Conservation (phyloP, 1,139 yeast genomes). For the Nakaseomyces glabratus region DNA sequence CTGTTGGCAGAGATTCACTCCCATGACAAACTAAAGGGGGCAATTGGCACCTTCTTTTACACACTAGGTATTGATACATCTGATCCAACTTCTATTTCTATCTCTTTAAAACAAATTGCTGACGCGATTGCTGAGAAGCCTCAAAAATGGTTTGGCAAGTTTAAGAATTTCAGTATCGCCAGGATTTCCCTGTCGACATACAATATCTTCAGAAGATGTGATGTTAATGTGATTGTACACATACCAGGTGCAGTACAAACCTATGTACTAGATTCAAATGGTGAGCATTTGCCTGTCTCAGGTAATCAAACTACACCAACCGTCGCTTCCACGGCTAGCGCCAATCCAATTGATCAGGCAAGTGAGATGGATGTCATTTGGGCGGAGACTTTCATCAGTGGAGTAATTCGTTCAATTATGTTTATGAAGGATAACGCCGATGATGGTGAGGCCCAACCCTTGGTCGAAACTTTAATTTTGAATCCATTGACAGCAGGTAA, state of each 20-base stretch:
- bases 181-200: constrained; percentile 61
- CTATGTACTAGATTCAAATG: constrained; percentile 47
- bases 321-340: constrained; percentile 3
- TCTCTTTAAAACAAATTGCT: constrained; percentile 71
- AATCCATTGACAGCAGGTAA: constrained; percentile 53
- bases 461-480: constrained; percentile 53
- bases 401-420: constrained; percentile 64
- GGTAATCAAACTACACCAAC: constrained; percentile 6
- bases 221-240: constrained; percentile 65
- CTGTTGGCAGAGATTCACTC: constrained; percentile 22
- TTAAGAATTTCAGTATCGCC: constrained; percentile 66
- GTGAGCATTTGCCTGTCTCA: constrained; percentile 34
- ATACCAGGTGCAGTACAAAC: constrained; percentile 80
- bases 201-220: constrained; percentile 70
- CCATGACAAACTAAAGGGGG: constrained; percentile 27
- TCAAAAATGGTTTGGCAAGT: constrained; percentile 68
- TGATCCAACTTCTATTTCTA: constrained; percentile 57
- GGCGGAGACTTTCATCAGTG: constrained; percentile 77
- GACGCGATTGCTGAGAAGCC: constrained; percentile 51
- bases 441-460: constrained; percentile 54
- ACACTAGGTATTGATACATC: constrained; percentile 57
- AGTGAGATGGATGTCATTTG: constrained; percentile 44
- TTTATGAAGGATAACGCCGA: constrained; percentile 63
- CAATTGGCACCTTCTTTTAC: constrained; percentile 35
- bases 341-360: constrained; percentile 13